Evolutionary conservation across 768 basidiomycete genomes (phyloP), one percentile per base, ranked within the genome.

Genomic region (Coprinopsis cinerea): DNA sequence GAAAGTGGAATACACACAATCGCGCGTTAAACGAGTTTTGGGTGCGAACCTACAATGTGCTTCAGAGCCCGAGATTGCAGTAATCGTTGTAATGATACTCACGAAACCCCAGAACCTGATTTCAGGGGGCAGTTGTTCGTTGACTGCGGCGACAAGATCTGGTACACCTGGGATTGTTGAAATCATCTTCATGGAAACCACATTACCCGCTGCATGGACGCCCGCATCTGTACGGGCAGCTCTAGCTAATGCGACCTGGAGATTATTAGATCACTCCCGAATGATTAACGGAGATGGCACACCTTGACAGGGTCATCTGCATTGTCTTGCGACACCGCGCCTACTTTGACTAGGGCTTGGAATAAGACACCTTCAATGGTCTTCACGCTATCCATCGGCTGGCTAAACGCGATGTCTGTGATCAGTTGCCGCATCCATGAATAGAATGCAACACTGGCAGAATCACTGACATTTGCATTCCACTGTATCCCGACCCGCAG

Each of bases 181-280:
- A 59, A 96, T 96, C 76, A 95, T 77, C 66, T 96, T 96, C 59
- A 96, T 75, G 22, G 90, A 87, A 2, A 98, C 88, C 24, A 94
- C 70, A 63, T 99, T 99, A 9, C 94, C 89, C 20, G 93, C 93
- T 11, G 96, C 96, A 62, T 96, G 94, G 5, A 99, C 96, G 22
- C 96, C 96, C 1, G 94, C 90, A 64, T 99, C 96, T 1, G 96
- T 99, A 7, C 96, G 76, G 17, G 96, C 96, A 6, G 95, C 92
- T 25, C 96, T 81, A 18, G 80, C 83, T 11, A 98, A 78, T 42
- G 74, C 77, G 45, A 95, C 89, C 90, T 94, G 59, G 26, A n/a
- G 14, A 17, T 52, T 23, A 47, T n/a, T 2, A 44, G 5, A 15
- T 34, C 28, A 22, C 18, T 48, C 45, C 37, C 5, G 35, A 5